Base-by-base conservation (phyloP, 1,139 yeast genomes). In the Taphrina deformans region DNA sequence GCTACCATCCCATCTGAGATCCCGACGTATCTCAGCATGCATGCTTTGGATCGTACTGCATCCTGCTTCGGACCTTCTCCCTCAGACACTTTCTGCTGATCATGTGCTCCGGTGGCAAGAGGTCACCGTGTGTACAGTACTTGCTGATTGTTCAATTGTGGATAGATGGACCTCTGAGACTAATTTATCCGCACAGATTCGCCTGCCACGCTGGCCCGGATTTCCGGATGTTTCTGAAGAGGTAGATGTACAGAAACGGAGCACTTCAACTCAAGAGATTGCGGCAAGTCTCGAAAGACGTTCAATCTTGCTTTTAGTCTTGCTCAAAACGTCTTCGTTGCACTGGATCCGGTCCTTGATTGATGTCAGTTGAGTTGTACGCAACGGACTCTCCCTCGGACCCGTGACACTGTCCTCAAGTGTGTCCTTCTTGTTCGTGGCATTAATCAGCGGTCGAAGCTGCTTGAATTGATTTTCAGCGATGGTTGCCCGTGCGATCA, bases 301-400 rank as follows among this genome's bases (percentile, higher is more conserved):
- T 27, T 44, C 48, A 5, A 44, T 10, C 27, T 44, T 44, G 24
- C 27, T n/a, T 23, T 21, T 18, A 9, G 48, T 44, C 48, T 48
- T 48, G 40, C 16, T 26, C 41, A 59, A 12, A 9, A 35, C 14
- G 5, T 59, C 63, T 9, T 50, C 56, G 14, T 40, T 50, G 50
- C 41, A 40, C 7, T 59, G 50, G n/a, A 59, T 38, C 23, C 50
- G 55, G 6, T 29, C 51, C 27, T 50, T 48, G 41, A 59, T 40
- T 16, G 31, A 31, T 12, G 23, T 29, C 18, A 50, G 41, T 26
- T 50, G 56, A 6, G 48, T 50, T 29, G 55, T 44, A 24, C 55
- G 44, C 10, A 59, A 41, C 12, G 63, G 63, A 40, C 63, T 59
- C 18, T 35, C 46, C 21, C 23, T 24, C 10, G 62, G 16, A 10